Percentiles rank a stretch among this genome's conserved stretches.
These are phyloP conservation scores for Hibiscus trionum DNA, from an alignment of 345 rosid species.

Conservation along the genomic window DNA sequence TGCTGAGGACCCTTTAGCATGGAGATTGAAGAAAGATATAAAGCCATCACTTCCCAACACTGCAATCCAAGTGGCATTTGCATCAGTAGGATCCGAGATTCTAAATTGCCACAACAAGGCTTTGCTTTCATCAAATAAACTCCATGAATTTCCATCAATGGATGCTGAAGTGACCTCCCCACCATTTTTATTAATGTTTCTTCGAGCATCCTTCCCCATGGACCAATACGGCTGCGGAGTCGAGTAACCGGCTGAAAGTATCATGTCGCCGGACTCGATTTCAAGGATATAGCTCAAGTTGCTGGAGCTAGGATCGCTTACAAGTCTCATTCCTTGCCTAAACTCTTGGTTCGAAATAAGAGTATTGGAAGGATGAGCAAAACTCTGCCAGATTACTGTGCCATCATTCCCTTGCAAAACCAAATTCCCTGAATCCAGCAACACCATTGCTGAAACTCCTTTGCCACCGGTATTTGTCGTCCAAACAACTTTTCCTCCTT, in stretches of 20 bases:
- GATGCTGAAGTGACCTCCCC: slow-evolving; percentile 41
- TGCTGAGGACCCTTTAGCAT: slow-evolving; percentile 24
- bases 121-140: slow-evolving; percentile 48
- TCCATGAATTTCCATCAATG: slow-evolving; percentile 63
- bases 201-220: slow-evolving; percentile 37
- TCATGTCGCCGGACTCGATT: slow-evolving; percentile 68
- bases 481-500: slow-evolving; percentile 51
- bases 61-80: slow-evolving; percentile 63
- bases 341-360: slow-evolving; percentile 59
- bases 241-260: slow-evolving; percentile 49
- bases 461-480: slow-evolving; percentile 33
- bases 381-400: slow-evolving; percentile 68
- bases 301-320: slow-evolving; percentile 34
- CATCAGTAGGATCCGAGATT: slow-evolving; percentile 25
- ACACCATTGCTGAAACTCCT: slow-evolving; percentile 55
- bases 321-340: slow-evolving; percentile 61
- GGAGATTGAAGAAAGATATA: slow-evolving; percentile 53
- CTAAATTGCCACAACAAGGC: slow-evolving; percentile 49
- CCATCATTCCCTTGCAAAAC: slow-evolving; percentile 42
- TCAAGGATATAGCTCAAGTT: slow-evolving; percentile 66
- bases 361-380: slow-evolving; percentile 74
- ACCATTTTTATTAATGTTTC: slow-evolving; percentile 34
- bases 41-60: slow-evolving; percentile 59
- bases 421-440: slow-evolving; percentile 78
- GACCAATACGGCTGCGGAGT: slow-evolving; percentile 86